phyloP scores from a whole-genome alignment of 2,329 filamentous ascomycete species.

The Arachnomyces sp. region DNA sequence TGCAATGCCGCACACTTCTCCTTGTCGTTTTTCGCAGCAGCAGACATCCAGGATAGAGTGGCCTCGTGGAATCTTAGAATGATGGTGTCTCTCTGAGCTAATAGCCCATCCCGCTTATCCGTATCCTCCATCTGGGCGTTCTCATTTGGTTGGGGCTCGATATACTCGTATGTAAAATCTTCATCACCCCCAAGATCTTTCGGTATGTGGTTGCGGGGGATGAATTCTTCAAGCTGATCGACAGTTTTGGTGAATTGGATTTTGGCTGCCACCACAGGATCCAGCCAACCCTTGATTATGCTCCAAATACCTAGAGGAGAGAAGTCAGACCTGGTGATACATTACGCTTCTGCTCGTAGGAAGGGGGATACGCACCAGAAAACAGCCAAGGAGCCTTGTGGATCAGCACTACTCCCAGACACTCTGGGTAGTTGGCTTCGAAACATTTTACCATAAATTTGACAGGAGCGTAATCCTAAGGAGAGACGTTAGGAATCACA shows the following conservation, averaged over 20 bases:
- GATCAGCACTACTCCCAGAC: slow-evolving; percentile 77
- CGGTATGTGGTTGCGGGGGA: slow-evolving; percentile 61
- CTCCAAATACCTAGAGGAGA: slow-evolving; percentile 69
- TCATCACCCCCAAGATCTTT: slow-evolving; percentile 82
- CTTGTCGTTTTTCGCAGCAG: slow-evolving; percentile 36
- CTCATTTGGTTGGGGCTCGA: slow-evolving; percentile 67
- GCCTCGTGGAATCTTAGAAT: slow-evolving; percentile 64
- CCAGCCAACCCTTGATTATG: slow-evolving; percentile 91
- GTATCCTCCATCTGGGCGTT: slow-evolving; percentile 66
- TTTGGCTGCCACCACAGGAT: slow-evolving; percentile 90
- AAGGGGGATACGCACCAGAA: slow-evolving; percentile 52
- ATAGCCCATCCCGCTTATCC: slow-evolving; percentile 53
- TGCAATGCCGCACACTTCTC: slow-evolving; percentile 44
- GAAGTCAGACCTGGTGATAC: slow-evolving; percentile 5
- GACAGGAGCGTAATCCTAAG: slow-evolving; percentile 79
- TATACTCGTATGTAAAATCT: slow-evolving; percentile 73
- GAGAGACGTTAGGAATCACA: slow-evolving; percentile 8
- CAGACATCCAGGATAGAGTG: slow-evolving; percentile 66
- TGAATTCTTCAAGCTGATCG: slow-evolving; percentile 69
- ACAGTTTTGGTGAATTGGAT: slow-evolving; percentile 83
- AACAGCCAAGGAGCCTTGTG: slow-evolving; percentile 98
- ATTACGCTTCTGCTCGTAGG: background rate
- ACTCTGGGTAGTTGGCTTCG: slow-evolving; percentile 96
- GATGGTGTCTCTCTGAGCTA: slow-evolving; percentile 56
- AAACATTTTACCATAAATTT: slow-evolving; percentile 99